Evolutionary conservation across 1,139 yeast species (phyloP).

Genomic region (Kodamaea arcana): DNA sequence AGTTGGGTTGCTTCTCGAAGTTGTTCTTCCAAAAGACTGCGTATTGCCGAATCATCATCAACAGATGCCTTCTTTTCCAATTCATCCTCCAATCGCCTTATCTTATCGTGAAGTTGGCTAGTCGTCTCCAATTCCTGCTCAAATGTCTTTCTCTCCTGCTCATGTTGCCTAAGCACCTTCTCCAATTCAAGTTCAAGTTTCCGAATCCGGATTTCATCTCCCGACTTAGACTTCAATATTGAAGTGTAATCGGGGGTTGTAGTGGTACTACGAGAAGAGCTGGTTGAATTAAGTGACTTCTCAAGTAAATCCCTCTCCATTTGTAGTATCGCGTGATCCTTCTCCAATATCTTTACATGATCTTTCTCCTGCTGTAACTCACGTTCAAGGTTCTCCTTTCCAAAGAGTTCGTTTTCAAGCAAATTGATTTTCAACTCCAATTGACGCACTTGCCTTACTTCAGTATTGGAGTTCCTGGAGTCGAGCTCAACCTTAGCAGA

Average conservation of each 20-base stretch:
- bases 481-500: constrained; percentile 9
- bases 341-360: no score
- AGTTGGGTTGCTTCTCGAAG: constrained; percentile 27
- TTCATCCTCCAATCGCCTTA: constrained; percentile 12
- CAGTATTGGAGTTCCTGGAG: constrained; percentile 8
- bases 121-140: not conserved
- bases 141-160: constrained; percentile 24
- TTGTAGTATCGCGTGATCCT: no score
- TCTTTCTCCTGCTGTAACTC: constrained; percentile 12
- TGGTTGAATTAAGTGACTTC: not conserved
- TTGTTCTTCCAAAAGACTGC: constrained; percentile 31
- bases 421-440: constrained; percentile 19
- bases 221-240: constrained; percentile 17
- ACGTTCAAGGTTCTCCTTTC: constrained; percentile 28
- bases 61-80: constrained; percentile 4
- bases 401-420: constrained; percentile 21
- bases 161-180: constrained; percentile 27
- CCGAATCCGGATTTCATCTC: constrained; percentile 32
- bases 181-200: constrained; percentile 34
- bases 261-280: not conserved
- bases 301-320: not conserved
- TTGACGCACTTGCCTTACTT: constrained; percentile 10
- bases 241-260: not conserved
- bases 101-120: constrained; percentile 9
- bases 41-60: constrained; percentile 15